Conservation (phyloP, 352 stramenopile genomes). For the Lagenidium giganteum region DNA sequence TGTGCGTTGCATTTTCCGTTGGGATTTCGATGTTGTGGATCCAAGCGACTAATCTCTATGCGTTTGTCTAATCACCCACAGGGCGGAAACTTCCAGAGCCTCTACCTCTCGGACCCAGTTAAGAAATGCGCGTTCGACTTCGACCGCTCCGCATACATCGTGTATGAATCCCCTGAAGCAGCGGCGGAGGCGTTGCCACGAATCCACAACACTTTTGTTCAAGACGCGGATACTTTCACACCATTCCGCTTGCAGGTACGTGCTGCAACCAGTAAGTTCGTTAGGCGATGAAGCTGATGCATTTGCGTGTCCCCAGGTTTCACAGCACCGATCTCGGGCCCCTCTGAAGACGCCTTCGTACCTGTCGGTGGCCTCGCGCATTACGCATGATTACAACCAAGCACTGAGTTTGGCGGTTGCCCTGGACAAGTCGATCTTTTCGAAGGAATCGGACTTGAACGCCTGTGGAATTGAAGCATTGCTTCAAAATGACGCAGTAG, state of each 20-base stretch:
- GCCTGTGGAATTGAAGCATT: slow-evolving; percentile 44
- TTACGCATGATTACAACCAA: slow-evolving; percentile 46
- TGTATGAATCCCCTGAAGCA: slow-evolving; percentile 58
- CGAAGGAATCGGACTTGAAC: slow-evolving; percentile 28
- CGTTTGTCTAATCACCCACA: slow-evolving; percentile 11
- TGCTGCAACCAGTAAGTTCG: no score
- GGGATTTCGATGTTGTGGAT: no score
- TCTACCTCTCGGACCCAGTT: slow-evolving; percentile 66
- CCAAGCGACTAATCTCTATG: not conserved
- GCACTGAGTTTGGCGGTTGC: slow-evolving; percentile 36
- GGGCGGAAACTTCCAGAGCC: slow-evolving; percentile 54
- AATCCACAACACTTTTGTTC: slow-evolving; percentile 73
- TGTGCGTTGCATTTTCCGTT: no score
- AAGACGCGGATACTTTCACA: slow-evolving; percentile 54
- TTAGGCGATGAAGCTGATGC: no score
- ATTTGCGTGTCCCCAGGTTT: no score
- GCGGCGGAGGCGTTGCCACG: slow-evolving; percentile 60
- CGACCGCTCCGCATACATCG: slow-evolving; percentile 70
- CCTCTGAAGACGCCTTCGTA: slow-evolving; percentile 73
- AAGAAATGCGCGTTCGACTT: slow-evolving; percentile 80
- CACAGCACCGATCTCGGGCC: slow-evolving; percentile 53
- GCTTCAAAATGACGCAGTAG: slow-evolving; percentile 32
- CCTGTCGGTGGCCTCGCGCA: slow-evolving; percentile 48
- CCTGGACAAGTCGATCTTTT: slow-evolving; percentile 46
- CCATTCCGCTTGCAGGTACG: slow-evolving; percentile 62